Percentiles rank a stretch among this genome's conserved stretches.
These are phyloP conservation scores for Sherardia arvensis DNA, from an alignment of 257 asterid species.

Conservation along the genomic window DNA sequence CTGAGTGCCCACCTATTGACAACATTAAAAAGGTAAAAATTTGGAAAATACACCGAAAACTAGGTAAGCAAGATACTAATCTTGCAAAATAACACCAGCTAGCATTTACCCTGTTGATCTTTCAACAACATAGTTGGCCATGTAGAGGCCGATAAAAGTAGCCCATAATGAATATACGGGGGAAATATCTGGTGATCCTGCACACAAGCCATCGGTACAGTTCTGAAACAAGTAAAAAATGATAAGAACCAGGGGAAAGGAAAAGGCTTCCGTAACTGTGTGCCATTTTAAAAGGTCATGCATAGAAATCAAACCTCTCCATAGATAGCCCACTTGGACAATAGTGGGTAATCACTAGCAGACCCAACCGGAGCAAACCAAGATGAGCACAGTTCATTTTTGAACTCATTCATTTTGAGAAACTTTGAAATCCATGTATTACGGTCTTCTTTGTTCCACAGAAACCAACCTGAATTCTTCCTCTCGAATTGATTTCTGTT, in stretches of 20 bases:
- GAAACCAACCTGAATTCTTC: constrained; percentile 62
- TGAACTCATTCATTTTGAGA: constrained; percentile 71
- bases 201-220: constrained; percentile 63
- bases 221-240: constrained; percentile 44
- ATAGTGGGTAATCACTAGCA: constrained; percentile 87
- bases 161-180: constrained; percentile 99
- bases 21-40: not conserved
- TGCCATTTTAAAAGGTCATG: not conserved
- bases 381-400: constrained; percentile 83
- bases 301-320: constrained; percentile 62
- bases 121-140: constrained; percentile 98
- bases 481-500: constrained; percentile 59
- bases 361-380: constrained; percentile 99
- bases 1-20: constrained; percentile 92
- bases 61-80: not conserved
- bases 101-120: constrained; percentile 89
- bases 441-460: constrained; percentile 76
- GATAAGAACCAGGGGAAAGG: constrained; percentile 3
- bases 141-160: constrained; percentile 95
- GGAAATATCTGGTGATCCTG: constrained; percentile 87
- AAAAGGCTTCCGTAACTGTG: constrained; percentile 6
- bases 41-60: not conserved
- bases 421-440: constrained; percentile 83
- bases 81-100: constrained; percentile 5
- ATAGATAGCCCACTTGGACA: constrained; percentile 92